These are phyloP conservation scores for Eimeria necatrix DNA, from an alignment of 169 alveolate species.

Conservation along the genomic window DNA sequence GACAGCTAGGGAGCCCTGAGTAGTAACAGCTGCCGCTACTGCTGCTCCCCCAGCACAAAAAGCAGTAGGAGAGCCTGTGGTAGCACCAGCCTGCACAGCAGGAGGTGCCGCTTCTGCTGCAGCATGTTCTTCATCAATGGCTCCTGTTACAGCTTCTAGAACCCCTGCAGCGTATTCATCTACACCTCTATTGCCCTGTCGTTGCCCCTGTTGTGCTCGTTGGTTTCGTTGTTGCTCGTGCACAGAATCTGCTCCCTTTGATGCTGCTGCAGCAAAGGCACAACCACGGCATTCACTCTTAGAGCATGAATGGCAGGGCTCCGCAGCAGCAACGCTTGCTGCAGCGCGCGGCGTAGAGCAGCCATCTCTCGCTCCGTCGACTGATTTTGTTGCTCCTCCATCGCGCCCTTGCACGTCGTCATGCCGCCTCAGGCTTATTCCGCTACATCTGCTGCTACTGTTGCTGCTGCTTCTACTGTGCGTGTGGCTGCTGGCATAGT, in stretches of 20 bases:
- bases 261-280: neutral
- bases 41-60: neutral
- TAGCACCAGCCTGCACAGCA: neutral
- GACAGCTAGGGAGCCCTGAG: conserved; percentile 33
- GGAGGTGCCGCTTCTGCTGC: neutral
- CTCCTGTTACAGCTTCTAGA: neutral
- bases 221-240: neutral
- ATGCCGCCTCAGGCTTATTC: neutral
- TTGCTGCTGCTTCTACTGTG: conserved; percentile 48
- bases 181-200: neutral
- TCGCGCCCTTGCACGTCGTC: neutral
- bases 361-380: neutral
- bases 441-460: neutral
- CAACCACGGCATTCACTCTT: neutral
- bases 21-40: neutral
- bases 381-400: neutral
- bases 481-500: neutral
- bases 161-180: neutral
- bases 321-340: conserved; percentile 4
- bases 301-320: neutral
- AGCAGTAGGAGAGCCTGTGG: neutral
- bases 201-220: conserved; percentile 1
- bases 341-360: neutral
- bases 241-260: neutral
- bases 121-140: neutral